Evolutionary conservation across 2,329 filamentous ascomycete genomes (phyloP).

Genomic region (Amphichorda felina): DNA sequence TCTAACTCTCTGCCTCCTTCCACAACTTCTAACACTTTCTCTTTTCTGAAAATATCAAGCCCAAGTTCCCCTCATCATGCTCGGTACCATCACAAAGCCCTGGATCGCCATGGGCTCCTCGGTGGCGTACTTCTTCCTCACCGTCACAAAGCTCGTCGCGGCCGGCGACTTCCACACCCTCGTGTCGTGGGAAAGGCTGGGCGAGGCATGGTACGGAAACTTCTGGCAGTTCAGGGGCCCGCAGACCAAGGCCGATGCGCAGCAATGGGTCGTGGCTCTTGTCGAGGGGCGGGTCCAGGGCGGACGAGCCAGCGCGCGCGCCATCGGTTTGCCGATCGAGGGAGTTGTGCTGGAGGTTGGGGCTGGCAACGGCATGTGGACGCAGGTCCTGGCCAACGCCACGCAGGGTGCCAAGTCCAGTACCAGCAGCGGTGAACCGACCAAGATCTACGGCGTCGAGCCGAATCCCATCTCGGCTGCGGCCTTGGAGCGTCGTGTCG

Average conservation of each 20-base stretch:
- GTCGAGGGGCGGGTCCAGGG: constrained; percentile 33
- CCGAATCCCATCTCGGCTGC: constrained; percentile 44
- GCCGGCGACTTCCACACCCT: constrained; percentile 22
- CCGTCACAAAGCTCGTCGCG: constrained; percentile 30
- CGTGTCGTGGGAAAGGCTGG: constrained; percentile 27
- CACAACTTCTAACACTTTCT: too few relatives aligned
- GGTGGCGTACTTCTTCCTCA: constrained; percentile 35
- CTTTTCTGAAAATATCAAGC: too few relatives aligned
- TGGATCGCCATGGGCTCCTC: constrained; percentile 40
- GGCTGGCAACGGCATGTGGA: constrained; percentile 49
- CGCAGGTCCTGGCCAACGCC: constrained; percentile 33
- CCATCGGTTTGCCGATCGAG: constrained; percentile 22
- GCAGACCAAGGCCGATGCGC: constrained; percentile 27
- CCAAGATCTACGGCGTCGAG: constrained; percentile 50
- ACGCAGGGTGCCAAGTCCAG: background rate
- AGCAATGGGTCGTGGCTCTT: constrained; percentile 35
- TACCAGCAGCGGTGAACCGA: constrained; percentile 17
- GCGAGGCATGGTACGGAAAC: constrained; percentile 42
- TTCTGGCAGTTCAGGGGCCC: constrained; percentile 50
- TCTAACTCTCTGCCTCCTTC: too few relatives aligned
- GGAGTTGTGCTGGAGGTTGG: constrained; percentile 52
- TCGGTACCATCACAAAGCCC: constrained; percentile 15
- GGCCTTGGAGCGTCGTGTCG: constrained; percentile 31
- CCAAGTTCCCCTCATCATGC: too few relatives aligned
- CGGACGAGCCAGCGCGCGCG: constrained; percentile 22